Evolutionary conservation across 495 filamentous ascomycete genomes (phyloP).

Genomic region (Penicillium steckii): DNA sequence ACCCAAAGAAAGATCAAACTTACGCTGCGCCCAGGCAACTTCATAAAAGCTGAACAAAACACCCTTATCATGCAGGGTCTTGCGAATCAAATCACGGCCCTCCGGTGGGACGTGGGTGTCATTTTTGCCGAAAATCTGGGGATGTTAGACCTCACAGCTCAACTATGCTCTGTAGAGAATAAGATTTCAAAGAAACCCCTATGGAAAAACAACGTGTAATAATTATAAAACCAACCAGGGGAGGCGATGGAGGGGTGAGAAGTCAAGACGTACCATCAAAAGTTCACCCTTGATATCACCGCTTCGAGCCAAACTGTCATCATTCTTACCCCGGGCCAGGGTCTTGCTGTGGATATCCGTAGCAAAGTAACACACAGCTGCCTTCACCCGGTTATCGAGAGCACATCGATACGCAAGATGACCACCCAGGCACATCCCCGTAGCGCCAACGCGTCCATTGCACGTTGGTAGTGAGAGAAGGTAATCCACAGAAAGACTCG

Average conservation of each 20-base stretch:
- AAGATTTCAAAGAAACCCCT: too few species aligned
- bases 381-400: constrained; percentile 72
- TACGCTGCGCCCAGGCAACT: constrained; percentile 84
- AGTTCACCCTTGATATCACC: constrained; percentile 79
- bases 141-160: too few species aligned
- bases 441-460: constrained; percentile 80
- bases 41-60: constrained; percentile 83
- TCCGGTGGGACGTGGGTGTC: constrained; percentile 88
- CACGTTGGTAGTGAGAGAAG: constrained; percentile 76
- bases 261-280: constrained; percentile 51
- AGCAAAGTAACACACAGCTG: constrained; percentile 85
- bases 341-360: constrained; percentile 84
- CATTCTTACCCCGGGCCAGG: constrained; percentile 66
- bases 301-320: constrained; percentile 62
- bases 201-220: too few species aligned
- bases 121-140: constrained; percentile 75
- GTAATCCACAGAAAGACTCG: constrained; percentile 66
- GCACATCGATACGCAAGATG: constrained; percentile 85
- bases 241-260: background rate
- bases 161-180: too few species aligned
- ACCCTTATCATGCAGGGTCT: constrained; percentile 74
- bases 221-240: too few species aligned
- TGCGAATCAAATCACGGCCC: constrained; percentile 82
- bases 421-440: constrained; percentile 95
- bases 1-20: constrained; percentile 22